A percentile compares a stretch with the other conserved stretches of the same genome.
phyloP scores from a whole-genome alignment of 148 eudicot genomes.

The Polygonum maritimum region DNA sequence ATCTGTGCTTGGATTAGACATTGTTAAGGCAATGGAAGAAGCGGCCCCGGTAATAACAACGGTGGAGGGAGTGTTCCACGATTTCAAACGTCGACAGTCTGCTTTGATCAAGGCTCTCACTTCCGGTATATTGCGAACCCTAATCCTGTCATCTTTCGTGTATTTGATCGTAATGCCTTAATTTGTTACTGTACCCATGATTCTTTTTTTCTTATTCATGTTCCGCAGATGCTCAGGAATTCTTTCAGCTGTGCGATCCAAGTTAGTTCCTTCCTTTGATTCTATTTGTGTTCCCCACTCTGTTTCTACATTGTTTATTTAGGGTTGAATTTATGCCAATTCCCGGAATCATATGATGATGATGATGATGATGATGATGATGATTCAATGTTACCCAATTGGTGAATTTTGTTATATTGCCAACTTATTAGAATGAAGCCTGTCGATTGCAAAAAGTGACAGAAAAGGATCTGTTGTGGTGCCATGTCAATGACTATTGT shows the following conservation, averaged over 20 bases:
- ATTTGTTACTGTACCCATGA: not conserved
- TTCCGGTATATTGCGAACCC: constrained; percentile 22
- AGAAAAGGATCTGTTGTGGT: not conserved
- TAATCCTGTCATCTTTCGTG: not conserved
- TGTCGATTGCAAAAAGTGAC: not conserved
- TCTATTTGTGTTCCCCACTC: not conserved
- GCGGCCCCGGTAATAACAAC: constrained; percentile 32
- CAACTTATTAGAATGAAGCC: not conserved
- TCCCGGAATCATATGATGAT: not conserved
- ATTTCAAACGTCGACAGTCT: constrained; percentile 57
- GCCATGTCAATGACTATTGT: not conserved
- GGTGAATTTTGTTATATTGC: not conserved
- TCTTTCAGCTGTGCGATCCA: constrained; percentile 45
- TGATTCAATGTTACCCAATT: not conserved
- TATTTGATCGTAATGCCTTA: not conserved
- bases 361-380: not conserved
- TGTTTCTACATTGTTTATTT: too few relatives aligned
- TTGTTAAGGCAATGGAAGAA: constrained; percentile 25
- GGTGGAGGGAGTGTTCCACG: constrained; percentile 57
- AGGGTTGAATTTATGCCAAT: not conserved
- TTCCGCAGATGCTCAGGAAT: constrained; percentile 33
- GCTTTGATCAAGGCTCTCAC: constrained; percentile 69
- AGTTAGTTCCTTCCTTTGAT: constrained; percentile 20
- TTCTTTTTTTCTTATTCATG: not conserved
- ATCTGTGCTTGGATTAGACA: not conserved